Evolutionary conservation across 345 rosid genomes (phyloP), one percentile per base, ranked within the genome.

Genomic region (Eucalyptus tenuipes): DNA sequence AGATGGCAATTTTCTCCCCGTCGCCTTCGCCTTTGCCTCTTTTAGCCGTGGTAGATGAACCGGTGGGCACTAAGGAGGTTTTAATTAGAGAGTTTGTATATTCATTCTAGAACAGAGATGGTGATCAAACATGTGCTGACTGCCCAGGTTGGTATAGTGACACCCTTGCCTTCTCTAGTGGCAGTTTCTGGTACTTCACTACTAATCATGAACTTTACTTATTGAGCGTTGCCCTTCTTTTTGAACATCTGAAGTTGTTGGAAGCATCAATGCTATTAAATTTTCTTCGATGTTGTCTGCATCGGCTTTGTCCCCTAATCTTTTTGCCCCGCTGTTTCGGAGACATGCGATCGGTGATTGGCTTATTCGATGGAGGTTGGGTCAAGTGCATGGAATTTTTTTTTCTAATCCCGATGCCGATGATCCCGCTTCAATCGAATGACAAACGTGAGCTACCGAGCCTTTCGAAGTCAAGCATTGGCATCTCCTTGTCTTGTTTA

Each of bases 71-170:
- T 20, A 55, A 45, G 57, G 87, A 86, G 22, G 48, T 71, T 71
- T 53, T 87, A 33, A 29, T 53, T 33, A 59, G 88, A 57, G 88
- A 55, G 90, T 86, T 44, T 92, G 92, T 93, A 94, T 93, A 91
- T 87, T 94, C 92, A 90, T 87, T 86, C 86, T 92, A 93, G 94
- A 90, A 89, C 93, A 75, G 90, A 89, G 93, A 59, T 68, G 90
- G 87, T 85, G 82, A 53, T 90, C 90, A 84, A 93, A 89, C 89
- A 71, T 92, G 90, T 90, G 93, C 91, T 93, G 94, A 92, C 95
- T 96, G 98, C 99, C 99, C 99, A 97, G 98, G 99, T 95, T 93
- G 99, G 99, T 94, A 90, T 91, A 89, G 92, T 94, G 91, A 92
- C 53, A 8, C 53, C 92, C 92, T 90, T 88, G 96, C 98, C 97